Conservation (phyloP, 2,329 filamentous ascomycete species). For the Sphaerulina populicola region DNA sequence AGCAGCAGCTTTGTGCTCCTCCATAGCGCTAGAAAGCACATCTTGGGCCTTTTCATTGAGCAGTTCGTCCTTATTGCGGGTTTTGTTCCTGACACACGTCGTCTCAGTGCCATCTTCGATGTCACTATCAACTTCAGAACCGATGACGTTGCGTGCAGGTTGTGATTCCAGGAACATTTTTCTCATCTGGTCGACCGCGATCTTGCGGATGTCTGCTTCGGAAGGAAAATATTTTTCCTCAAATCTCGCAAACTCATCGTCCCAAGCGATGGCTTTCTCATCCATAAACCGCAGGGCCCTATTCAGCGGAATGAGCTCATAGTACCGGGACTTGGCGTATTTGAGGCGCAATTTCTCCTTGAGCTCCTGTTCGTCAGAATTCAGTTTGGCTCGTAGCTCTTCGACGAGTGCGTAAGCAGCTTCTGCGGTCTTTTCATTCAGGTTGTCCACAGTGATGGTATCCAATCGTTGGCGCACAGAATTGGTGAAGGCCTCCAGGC, state of each 20-base stretch:
- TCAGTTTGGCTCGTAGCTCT: constrained; percentile 63
- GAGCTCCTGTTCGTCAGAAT: constrained; percentile 70
- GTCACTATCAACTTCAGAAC: constrained; percentile 11
- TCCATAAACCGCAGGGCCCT: constrained; percentile 80
- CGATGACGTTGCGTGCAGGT: constrained; percentile 37
- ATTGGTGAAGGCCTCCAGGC: constrained; percentile 75
- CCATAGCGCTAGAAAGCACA: constrained; percentile 56
- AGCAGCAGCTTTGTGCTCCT: constrained; percentile 45
- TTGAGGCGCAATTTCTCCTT: constrained; percentile 74
- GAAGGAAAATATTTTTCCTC: constrained; percentile 87
- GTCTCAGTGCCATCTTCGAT: constrained; percentile 47
- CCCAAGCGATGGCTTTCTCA: constrained; percentile 89
- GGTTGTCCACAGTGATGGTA: constrained; percentile 83
- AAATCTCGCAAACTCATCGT: constrained; percentile 79
- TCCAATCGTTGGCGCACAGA: constrained; percentile 78
- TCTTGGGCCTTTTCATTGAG: constrained; percentile 54
- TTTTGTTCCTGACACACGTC: constrained; percentile 24
- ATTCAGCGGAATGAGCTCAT: constrained; percentile 92
- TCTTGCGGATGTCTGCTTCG: constrained; percentile 87
- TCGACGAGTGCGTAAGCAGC: constrained; percentile 77
- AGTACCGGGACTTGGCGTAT: constrained; percentile 91
- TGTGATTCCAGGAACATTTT: constrained; percentile 93
- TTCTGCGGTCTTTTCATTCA: constrained; percentile 78
- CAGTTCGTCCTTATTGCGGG: constrained; percentile 33
- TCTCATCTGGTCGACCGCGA: constrained; percentile 85